Base-by-base conservation (phyloP, 768 basidiomycete species). In the Mrakia blollopis region DNA sequence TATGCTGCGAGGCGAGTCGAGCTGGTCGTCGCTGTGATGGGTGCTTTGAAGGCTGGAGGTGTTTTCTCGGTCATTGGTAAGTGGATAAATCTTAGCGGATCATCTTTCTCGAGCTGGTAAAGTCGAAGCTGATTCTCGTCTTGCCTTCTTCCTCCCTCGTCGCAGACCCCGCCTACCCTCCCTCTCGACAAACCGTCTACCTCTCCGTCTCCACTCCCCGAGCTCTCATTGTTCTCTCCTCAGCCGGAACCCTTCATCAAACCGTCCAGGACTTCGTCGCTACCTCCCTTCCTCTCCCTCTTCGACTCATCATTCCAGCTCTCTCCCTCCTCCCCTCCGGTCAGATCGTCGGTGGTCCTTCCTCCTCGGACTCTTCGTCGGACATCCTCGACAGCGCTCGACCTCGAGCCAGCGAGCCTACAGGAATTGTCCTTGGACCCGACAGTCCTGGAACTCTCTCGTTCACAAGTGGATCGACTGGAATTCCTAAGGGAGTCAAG, bases 1-100 rank as follows among this genome's bases (percentile, higher is more conserved):
- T 99, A 98, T 81, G 96, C 96, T 2, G 90, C 97, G 81, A 89
- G 97, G 47, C 93, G 92, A 80, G 94, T 98, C 67, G 96, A 99
- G 83, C 90, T 99, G 72, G 92, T 97, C 2, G 92, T 98, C 4
- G 95, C 96, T 8, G 94, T 98, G 11, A 92, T 99, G 91, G 97
- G 93, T 32, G 90, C 95, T 50, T 87, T 98, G 79, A 98, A 98
- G 85, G 93, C 92, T 4, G 97, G 97, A 37, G 96, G 92, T 0
- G 94, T 92, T 5, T 98, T 99, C 85, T 95, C 92, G 65, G 97
- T 99, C 78, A 96, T 98, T 65, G 95, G 94, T 95, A 67, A 79
- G 90, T 50, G n/a, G n/a, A n/a, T n/a, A n/a, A n/a, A n/a, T n/a
- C n/a, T n/a, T n/a, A n/a, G n/a, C 1, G 18, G 2, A 84, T 6